Percentiles rank a stretch among this genome's conserved stretches.
Conservation (phyloP, 768 basidiomycete species). For the Tylopilus plumbeoviolaceoides region DNA sequence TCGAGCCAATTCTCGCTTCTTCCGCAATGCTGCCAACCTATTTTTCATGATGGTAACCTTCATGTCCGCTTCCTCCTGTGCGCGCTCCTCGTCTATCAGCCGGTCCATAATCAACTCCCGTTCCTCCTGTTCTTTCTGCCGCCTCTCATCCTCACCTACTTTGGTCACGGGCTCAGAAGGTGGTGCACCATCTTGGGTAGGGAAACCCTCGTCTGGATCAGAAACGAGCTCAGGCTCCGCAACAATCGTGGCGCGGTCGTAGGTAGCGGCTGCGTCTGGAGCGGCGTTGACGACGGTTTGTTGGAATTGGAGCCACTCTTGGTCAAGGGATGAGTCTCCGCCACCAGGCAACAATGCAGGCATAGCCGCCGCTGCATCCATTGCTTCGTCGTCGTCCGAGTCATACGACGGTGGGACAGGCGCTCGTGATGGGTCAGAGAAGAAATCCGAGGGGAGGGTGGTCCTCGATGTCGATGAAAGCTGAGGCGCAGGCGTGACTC, state of each 20-base stretch:
- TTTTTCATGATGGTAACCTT: slow-evolving; percentile 63
- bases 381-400: slow-evolving; percentile 42
- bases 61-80: slow-evolving; percentile 85
- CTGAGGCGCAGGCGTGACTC: slow-evolving; percentile 14
- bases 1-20: slow-evolving; percentile 38
- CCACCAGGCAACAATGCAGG: background rate
- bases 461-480: slow-evolving; percentile 12
- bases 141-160: slow-evolving; percentile 37
- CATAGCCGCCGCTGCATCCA: slow-evolving; percentile 8
- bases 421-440: slow-evolving; percentile 67
- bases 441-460: slow-evolving; percentile 65
- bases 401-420: slow-evolving; percentile 35
- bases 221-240: slow-evolving; percentile 61
- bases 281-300: slow-evolving; percentile 50
- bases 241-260: slow-evolving; percentile 64
- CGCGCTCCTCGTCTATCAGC: slow-evolving; percentile 76
- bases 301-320: slow-evolving; percentile 74
- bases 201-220: slow-evolving; percentile 47
- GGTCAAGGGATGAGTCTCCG: slow-evolving; percentile 44
- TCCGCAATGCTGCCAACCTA: slow-evolving; percentile 55
- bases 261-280: slow-evolving; percentile 44
- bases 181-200: slow-evolving; percentile 28
- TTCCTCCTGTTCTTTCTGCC: slow-evolving; percentile 63
- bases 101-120: slow-evolving; percentile 84
- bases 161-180: slow-evolving; percentile 12